These are phyloP conservation scores for Globisporangium nodosum DNA, from an alignment of 352 stramenopile species.

Conservation along the genomic window DNA sequence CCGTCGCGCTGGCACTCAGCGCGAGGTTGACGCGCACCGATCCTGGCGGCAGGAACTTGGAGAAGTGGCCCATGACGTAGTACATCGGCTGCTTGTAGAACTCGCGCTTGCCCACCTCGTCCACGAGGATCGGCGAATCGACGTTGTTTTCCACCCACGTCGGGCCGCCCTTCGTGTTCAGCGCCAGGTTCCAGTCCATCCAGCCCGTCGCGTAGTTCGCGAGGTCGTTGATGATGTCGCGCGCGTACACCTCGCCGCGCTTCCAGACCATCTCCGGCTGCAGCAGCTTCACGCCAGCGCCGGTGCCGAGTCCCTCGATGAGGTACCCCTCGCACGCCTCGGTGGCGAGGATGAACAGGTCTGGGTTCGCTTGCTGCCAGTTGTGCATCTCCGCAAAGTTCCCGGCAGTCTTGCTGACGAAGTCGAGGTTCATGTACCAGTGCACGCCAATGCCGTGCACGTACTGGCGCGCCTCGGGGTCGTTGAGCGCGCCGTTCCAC, in stretches of 20 bases:
- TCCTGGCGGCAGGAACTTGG: slow-evolving; percentile 54
- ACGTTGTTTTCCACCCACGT: slow-evolving; percentile 66
- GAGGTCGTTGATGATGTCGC: slow-evolving; percentile 86
- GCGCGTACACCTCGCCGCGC: slow-evolving; percentile 69
- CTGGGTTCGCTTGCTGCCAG: slow-evolving; percentile 50
- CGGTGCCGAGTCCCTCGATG: slow-evolving; percentile 36
- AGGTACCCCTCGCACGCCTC: slow-evolving; percentile 78
- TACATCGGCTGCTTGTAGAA: slow-evolving; percentile 86
- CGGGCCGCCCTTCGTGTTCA: slow-evolving; percentile 69
- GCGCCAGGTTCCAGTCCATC: slow-evolving; percentile 87
- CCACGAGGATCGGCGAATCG: slow-evolving; percentile 68
- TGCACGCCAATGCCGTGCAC: slow-evolving; percentile 82
- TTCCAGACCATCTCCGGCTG: slow-evolving; percentile 47
- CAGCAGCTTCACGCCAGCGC: slow-evolving; percentile 37
- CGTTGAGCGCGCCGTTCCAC: slow-evolving; percentile 37
- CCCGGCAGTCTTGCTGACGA: slow-evolving; percentile 30
- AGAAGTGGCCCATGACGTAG: slow-evolving; percentile 72
- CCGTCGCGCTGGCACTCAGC: slow-evolving; percentile 22
- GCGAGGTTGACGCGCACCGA: slow-evolving; percentile 39
- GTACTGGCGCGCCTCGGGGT: slow-evolving; percentile 56
- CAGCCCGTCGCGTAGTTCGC: slow-evolving; percentile 72
- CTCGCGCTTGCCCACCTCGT: slow-evolving; percentile 42
- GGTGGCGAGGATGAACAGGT: slow-evolving; percentile 78
- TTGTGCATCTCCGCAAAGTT: slow-evolving; percentile 44
- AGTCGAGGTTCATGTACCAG: slow-evolving; percentile 79